Conservation (phyloP, 208 protist genomes). For the Porcisia hertigi region DNA sequence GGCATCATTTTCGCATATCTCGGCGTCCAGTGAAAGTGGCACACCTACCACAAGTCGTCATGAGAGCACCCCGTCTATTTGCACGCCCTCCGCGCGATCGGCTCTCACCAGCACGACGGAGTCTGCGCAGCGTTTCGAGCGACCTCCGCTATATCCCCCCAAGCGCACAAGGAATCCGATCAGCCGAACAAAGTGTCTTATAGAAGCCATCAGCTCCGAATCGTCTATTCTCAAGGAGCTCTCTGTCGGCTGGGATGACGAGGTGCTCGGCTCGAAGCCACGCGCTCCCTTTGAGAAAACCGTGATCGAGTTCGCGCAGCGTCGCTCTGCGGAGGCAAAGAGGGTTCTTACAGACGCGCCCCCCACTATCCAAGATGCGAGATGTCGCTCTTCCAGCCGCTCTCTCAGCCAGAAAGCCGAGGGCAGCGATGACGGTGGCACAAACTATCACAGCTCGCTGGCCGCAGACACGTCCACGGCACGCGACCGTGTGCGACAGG, state of each 20-base stretch:
- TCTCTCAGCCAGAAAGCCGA: not conserved
- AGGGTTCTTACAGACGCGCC: not conserved
- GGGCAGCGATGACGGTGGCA: not conserved
- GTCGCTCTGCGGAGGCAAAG: not conserved
- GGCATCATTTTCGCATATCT: not conserved
- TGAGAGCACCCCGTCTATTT: not conserved
- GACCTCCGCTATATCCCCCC: not conserved
- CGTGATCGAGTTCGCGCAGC: not conserved
- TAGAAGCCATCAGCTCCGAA: conserved; percentile 23
- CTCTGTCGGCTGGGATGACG: conserved; percentile 14
- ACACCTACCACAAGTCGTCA: not conserved
- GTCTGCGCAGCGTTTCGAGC: not conserved
- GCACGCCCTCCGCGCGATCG: not conserved
- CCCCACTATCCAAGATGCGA: not conserved
- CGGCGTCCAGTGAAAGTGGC: not conserved
- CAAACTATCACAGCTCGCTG: not conserved
- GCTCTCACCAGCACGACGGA: not conserved
- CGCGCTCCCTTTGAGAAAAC: conserved; percentile 16
- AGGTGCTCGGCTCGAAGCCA: conserved; percentile 4
- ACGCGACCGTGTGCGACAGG: not conserved
- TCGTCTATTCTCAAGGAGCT: conserved; percentile 4
- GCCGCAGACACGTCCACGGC: not conserved
- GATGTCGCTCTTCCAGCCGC: not conserved
- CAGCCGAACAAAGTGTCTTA: conserved; percentile 8
- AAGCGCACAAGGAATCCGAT: not conserved